Conservation (phyloP, 2,329 filamentous ascomycete species). For the Parascedosporium putredinis region DNA sequence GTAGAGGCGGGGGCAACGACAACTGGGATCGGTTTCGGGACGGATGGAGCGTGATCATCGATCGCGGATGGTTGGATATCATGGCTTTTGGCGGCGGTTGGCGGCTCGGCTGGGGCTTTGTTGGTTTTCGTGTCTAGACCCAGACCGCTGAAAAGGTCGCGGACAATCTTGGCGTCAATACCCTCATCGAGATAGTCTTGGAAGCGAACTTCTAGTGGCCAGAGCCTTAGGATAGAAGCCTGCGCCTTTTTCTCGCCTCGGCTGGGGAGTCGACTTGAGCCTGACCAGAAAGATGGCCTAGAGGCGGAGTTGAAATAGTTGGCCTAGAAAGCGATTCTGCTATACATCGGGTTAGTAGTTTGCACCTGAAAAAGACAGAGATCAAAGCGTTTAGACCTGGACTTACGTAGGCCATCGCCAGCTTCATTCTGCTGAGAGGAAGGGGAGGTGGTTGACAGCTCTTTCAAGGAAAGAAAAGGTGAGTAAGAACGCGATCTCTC, state of each 20-base stretch:
- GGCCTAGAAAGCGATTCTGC: too few species aligned
- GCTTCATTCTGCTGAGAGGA: background rate
- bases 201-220: conserved; percentile 59
- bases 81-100: background rate
- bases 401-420: background rate
- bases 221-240: conserved; percentile 55
- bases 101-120: background rate
- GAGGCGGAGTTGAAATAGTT: too few species aligned
- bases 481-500: conserved; percentile 44
- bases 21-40: background rate
- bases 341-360: too few species aligned
- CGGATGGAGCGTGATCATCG: background rate
- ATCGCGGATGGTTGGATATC: background rate
- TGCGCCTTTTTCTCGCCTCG: conserved; percentile 50
- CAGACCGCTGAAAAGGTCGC: conserved; percentile 56
- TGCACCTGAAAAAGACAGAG: too few species aligned
- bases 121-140: conserved; percentile 39
- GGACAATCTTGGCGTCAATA: conserved; percentile 52
- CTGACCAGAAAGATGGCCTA: too few species aligned
- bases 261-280: background rate
- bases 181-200: conserved; percentile 65
- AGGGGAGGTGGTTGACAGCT: conserved; percentile 22
- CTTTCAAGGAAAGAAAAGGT: conserved; percentile 38
- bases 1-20: background rate
- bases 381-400: conserved; percentile 7